Conservation (phyloP, 805 yeast species). For the Saccharomyces jurei region DNA sequence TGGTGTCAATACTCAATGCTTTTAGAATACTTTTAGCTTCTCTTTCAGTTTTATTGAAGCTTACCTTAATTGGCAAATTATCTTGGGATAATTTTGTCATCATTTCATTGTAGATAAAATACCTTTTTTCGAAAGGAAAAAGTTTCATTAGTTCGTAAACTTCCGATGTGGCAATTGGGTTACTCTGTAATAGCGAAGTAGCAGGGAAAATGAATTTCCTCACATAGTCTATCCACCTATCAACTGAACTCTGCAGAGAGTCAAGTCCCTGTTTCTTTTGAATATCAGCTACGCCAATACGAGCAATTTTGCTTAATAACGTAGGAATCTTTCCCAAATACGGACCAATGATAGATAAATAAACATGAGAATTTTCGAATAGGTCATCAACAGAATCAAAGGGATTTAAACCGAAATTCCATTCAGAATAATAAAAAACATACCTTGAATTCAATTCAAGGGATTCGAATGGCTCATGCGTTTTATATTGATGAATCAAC, state of each 20-base stretch:
- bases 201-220: slow-evolving; percentile 64
- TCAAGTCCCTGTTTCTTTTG: slow-evolving; percentile 6
- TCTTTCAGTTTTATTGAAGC: slow-evolving; percentile 62
- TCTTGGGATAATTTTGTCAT: slow-evolving; percentile 49
- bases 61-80: slow-evolving; percentile 46
- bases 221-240: slow-evolving; percentile 51
- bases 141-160: slow-evolving; percentile 46
- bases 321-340: slow-evolving; percentile 41
- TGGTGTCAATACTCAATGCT: slow-evolving; percentile 73
- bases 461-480: slow-evolving; percentile 10
- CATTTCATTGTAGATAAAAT: slow-evolving; percentile 74
- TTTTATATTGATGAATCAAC: slow-evolving; percentile 7
- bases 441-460: slow-evolving; percentile 13
- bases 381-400: slow-evolving; percentile 38
- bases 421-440: slow-evolving; percentile 40
- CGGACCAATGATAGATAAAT: slow-evolving; percentile 49
- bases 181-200: slow-evolving; percentile 43
- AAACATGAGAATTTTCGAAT: slow-evolving; percentile 38
- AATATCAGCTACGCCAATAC: slow-evolving; percentile 44
- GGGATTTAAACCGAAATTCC: slow-evolving; percentile 39
- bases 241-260: slow-evolving; percentile 5
- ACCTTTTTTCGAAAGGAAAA: slow-evolving; percentile 58
- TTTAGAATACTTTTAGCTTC: slow-evolving; percentile 72
- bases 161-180: slow-evolving; percentile 53
- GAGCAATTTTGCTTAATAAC: slow-evolving; percentile 50